phyloP scores from a whole-genome alignment of 345 rosid genomes.

The Bruguiera parviflora region DNA sequence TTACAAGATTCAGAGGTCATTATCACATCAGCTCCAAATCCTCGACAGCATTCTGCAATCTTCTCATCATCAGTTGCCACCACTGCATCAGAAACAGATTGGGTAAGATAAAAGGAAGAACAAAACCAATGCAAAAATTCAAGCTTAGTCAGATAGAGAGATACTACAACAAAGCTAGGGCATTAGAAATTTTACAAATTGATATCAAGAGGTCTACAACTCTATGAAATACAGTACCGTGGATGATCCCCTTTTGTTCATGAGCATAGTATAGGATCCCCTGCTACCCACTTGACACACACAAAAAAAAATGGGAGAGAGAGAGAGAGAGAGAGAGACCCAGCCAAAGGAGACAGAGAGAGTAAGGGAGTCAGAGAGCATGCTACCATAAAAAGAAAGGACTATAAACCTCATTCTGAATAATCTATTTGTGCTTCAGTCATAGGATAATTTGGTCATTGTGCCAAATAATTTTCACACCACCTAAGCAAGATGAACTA shows the following conservation, averaged over 20 bases:
- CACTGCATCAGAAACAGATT: constrained; percentile 40
- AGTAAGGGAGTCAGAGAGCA: no score
- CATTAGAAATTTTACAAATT: neutral
- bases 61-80: constrained; percentile 92
- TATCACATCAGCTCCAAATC: constrained; percentile 90
- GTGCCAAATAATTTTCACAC: neutral
- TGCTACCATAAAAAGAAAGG: no score
- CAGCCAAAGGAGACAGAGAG: no score
- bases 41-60: constrained; percentile 91
- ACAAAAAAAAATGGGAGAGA: no score
- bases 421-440: no score
- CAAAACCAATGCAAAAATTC: neutral
- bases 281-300: no score
- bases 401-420: no score
- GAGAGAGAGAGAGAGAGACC: no score
- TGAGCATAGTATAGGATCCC: no score
- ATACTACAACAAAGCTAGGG: neutral
- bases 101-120: constrained; percentile 3
- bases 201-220: neutral
- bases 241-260: no score
- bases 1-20: constrained; percentile 93
- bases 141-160: neutral
- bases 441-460: no score
- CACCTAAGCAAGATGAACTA: neutral
- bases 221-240: no score